Percentiles rank a stretch among this genome's conserved stretches.
phyloP scores from a whole-genome alignment of 371 early-diverging fungal species.

The Mortierella sp. region DNA sequence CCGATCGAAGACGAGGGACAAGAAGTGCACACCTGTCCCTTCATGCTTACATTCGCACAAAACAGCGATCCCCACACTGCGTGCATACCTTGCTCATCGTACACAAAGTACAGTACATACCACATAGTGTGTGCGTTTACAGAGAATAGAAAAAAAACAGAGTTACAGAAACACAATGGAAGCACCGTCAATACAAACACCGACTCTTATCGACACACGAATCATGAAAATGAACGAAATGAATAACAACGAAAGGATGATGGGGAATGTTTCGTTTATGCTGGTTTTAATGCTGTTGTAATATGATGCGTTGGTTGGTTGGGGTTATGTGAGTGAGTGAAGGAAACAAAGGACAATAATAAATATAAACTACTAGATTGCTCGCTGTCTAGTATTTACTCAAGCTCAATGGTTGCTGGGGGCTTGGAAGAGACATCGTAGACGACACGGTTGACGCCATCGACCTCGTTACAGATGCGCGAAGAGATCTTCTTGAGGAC shows the following conservation, averaged over 20 bases:
- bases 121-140: neutral
- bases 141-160: neutral
- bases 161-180: neutral
- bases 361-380: neutral
- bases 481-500: constrained; percentile 92
- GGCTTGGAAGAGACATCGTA: constrained; percentile 97
- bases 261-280: neutral
- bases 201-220: neutral
- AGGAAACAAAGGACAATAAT: neutral
- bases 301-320: neutral
- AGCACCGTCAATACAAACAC: neutral
- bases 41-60: neutral
- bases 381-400: constrained; percentile 21
- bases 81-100: neutral
- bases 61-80: neutral
- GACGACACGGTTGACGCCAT: constrained; percentile 97
- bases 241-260: neutral
- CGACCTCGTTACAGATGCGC: constrained; percentile 98
- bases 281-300: neutral
- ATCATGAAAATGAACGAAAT: neutral
- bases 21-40: neutral
- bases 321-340: neutral
- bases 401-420: constrained; percentile 93
- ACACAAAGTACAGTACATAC: neutral
- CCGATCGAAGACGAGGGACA: neutral